A percentile compares a stretch with the other conserved stretches of the same genome.
phyloP scores from a whole-genome alignment of 441 rosid species.

The Pelargonium myrrhifolium region DNA sequence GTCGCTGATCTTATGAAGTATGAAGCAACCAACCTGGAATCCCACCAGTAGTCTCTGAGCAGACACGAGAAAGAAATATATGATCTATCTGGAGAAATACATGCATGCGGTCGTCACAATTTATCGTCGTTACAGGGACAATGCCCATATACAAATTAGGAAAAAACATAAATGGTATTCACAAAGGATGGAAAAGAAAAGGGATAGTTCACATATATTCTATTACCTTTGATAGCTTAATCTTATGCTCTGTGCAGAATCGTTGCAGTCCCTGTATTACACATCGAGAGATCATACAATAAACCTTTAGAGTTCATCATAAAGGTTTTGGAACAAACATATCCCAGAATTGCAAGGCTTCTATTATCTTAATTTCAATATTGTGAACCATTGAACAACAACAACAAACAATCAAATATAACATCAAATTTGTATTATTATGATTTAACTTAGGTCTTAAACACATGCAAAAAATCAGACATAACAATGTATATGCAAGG shows the following conservation, averaged over 20 bases:
- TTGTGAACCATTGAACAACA: not conserved
- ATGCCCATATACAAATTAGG: not conserved
- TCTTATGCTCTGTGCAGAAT: slow-evolving; percentile 89
- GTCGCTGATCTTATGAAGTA: slow-evolving; percentile 9
- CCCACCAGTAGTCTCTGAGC: slow-evolving; percentile 95
- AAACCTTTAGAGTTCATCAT: not conserved
- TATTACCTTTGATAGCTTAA: slow-evolving; percentile 74
- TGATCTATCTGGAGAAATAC: slow-evolving; percentile 66
- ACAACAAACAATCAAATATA: not conserved
- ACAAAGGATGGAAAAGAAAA: not conserved
- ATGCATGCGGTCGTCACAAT: slow-evolving; percentile 6
- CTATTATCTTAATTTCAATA: not conserved
- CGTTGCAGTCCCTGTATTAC: slow-evolving; percentile 75
- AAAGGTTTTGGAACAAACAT: not conserved
- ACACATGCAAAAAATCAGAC: not conserved
- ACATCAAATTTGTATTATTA: not conserved
- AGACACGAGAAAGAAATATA: slow-evolving; percentile 81
- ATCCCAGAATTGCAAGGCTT: not conserved
- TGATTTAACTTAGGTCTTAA: not conserved
- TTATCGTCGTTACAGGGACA: not conserved
- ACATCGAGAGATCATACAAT: not conserved
- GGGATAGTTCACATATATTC: not conserved
- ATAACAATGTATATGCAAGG: not conserved
- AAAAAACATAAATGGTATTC: not conserved
- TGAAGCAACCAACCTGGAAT: slow-evolving; percentile 58